Conservation (phyloP, 2,329 filamentous ascomycete species). For the Claviceps africana region DNA sequence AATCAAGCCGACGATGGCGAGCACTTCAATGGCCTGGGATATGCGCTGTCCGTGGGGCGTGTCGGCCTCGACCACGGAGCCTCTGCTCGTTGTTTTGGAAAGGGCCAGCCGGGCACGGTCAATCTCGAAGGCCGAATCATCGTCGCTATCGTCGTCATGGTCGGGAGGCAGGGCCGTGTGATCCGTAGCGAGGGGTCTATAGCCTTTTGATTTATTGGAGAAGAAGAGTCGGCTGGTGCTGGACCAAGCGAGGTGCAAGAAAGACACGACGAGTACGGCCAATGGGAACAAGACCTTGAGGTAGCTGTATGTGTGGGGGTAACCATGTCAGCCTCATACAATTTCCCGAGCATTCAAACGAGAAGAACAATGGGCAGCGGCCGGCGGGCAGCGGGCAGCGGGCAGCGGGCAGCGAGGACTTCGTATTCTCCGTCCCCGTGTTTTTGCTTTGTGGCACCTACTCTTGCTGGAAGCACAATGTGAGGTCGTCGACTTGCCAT, state of each 20-base stretch:
- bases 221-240: constrained; percentile 37
- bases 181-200: constrained; percentile 37
- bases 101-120: constrained; percentile 42
- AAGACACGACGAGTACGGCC: constrained; percentile 53
- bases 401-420: not conserved
- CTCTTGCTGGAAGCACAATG: constrained; percentile 51
- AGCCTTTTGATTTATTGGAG: constrained; percentile 37
- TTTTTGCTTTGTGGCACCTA: constrained; percentile 29
- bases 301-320: constrained; percentile 14
- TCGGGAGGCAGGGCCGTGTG: constrained; percentile 41
- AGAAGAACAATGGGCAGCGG: not conserved
- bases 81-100: constrained; percentile 46
- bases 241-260: constrained; percentile 50
- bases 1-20: constrained; percentile 59
- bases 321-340: not conserved
- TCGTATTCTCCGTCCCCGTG: too few relatives aligned
- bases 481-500: constrained; percentile 52
- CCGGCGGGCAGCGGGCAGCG: not conserved
- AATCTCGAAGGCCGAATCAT: constrained; percentile 42
- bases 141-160: constrained; percentile 42
- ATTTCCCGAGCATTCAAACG: not conserved
- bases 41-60: constrained; percentile 60
- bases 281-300: constrained; percentile 64
- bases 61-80: constrained; percentile 57
- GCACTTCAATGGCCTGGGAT: constrained; percentile 58